phyloP scores from a whole-genome alignment of 225 moss, liverwort and hornwort species.

The Pleurozium schreberi region DNA sequence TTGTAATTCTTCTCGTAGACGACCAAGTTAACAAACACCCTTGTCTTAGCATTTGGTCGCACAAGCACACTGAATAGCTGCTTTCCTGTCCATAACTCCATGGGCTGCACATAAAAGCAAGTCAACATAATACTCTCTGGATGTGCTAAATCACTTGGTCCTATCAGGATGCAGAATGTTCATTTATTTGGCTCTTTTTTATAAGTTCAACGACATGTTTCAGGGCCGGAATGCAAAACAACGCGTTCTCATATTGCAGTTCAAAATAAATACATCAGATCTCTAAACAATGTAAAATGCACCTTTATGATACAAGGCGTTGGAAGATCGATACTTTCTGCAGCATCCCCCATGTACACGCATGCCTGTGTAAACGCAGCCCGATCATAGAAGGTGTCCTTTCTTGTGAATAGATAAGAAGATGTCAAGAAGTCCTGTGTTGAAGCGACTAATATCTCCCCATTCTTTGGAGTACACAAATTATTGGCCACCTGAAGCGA shows the following conservation, averaged over 20 bases:
- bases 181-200: not conserved
- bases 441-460: slow-evolving; percentile 95
- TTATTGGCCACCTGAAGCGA: slow-evolving; percentile 75
- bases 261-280: not conserved
- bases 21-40: slow-evolving; percentile 83
- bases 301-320: slow-evolving; percentile 94
- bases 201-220: not conserved
- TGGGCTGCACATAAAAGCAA: slow-evolving; percentile 48
- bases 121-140: not conserved
- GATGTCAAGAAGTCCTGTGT: slow-evolving; percentile 97
- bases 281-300: not conserved
- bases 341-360: slow-evolving; percentile 85
- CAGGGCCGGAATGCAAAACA: not conserved
- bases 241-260: not conserved
- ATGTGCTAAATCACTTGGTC: not conserved
- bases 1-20: slow-evolving; percentile 86
- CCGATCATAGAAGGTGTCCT: slow-evolving; percentile 92
- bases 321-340: slow-evolving; percentile 71
- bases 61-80: slow-evolving; percentile 98
- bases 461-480: slow-evolving; percentile 93
- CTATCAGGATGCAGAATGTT: not conserved
- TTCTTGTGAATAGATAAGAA: slow-evolving; percentile 81
- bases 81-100: slow-evolving; percentile 98
- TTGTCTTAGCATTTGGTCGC: slow-evolving; percentile 69
- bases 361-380: slow-evolving; percentile 83